A percentile compares a stretch with the other conserved stretches of the same genome.
Evolutionary conservation across 768 basidiomycete genomes (phyloP).

Genomic region (Tylopilus subfusipes): DNA sequence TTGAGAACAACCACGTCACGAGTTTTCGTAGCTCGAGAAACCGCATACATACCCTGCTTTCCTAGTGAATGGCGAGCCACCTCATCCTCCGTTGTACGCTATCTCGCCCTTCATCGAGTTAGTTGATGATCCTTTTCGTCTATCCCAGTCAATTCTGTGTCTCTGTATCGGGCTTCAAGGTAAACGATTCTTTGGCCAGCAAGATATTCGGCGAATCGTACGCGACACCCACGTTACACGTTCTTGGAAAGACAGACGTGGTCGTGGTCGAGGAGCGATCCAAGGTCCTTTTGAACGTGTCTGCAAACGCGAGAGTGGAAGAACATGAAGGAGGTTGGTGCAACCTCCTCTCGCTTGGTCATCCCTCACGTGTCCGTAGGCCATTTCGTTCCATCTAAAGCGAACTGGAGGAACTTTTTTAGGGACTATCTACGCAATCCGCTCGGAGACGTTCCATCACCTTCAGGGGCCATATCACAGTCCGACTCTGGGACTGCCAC

Average conservation of each 20-base stretch:
- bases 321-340: slow-evolving; percentile 74
- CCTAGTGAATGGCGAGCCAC: slow-evolving; percentile 57
- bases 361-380: slow-evolving; percentile 40
- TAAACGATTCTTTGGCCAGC: slow-evolving; percentile 43
- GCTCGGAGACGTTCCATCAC: slow-evolving; percentile 43
- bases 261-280: slow-evolving; percentile 72
- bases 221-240: slow-evolving; percentile 71
- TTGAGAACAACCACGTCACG: no score
- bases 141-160: slow-evolving; percentile 63
- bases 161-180: slow-evolving; percentile 69
- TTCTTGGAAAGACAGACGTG: slow-evolving; percentile 74
- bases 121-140: background rate
- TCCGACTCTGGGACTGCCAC: slow-evolving; percentile 48
- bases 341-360: background rate
- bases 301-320: slow-evolving; percentile 60
- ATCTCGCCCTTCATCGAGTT: background rate
- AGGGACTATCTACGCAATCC: slow-evolving; percentile 61
- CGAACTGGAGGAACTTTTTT: slow-evolving; percentile 73
- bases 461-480: slow-evolving; percentile 33
- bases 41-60: slow-evolving; percentile 55
- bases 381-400: slow-evolving; percentile 80
- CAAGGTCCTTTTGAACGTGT: slow-evolving; percentile 49
- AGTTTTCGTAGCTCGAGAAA: slow-evolving; percentile 44
- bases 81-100: slow-evolving; percentile 73
- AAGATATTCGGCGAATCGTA: slow-evolving; percentile 50